phyloP scores from a whole-genome alignment of 2,329 filamentous ascomycete species.

The Nemania sp. region DNA sequence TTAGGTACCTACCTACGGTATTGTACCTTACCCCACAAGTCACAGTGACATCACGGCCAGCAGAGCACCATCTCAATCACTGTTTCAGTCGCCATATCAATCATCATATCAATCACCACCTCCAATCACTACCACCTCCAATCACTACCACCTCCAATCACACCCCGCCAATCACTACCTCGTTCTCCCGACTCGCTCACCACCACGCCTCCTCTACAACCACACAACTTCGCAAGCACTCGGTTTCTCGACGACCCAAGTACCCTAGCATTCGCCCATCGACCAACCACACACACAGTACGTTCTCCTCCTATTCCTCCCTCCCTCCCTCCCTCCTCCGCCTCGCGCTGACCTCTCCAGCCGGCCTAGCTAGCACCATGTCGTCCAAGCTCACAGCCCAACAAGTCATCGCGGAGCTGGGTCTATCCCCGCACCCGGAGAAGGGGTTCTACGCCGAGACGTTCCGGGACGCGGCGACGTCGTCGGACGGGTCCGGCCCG shows the following conservation, averaged over 20 bases:
- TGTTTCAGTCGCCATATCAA: too few relatives aligned
- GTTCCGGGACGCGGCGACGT: slow-evolving; percentile 45
- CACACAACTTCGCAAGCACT: not conserved
- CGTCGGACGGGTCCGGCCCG: slow-evolving; percentile 32
- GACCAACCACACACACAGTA: not conserved
- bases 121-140: too few relatives aligned
- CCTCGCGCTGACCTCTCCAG: not conserved
- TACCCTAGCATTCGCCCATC: too few relatives aligned
- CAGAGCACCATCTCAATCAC: too few relatives aligned
- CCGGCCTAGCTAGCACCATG: not conserved
- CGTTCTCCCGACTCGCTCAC: too few relatives aligned
- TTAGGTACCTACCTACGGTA: too few relatives aligned
- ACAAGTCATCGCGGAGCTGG: slow-evolving; percentile 49
- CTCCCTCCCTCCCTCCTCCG: not conserved
- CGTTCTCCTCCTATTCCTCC: not conserved
- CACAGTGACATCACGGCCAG: too few relatives aligned
- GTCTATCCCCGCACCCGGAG: slow-evolving; percentile 50
- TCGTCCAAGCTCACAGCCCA: slow-evolving; percentile 42
- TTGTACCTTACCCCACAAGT: too few relatives aligned
- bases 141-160: too few relatives aligned
- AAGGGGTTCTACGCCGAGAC: slow-evolving; percentile 56
- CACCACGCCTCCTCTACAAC: too few relatives aligned
- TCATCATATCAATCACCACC: too few relatives aligned
- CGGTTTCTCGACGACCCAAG: not conserved
- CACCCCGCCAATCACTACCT: too few relatives aligned